phyloP scores from a whole-genome alignment of 306 rosid genomes.

The Vicia faba region DNA sequence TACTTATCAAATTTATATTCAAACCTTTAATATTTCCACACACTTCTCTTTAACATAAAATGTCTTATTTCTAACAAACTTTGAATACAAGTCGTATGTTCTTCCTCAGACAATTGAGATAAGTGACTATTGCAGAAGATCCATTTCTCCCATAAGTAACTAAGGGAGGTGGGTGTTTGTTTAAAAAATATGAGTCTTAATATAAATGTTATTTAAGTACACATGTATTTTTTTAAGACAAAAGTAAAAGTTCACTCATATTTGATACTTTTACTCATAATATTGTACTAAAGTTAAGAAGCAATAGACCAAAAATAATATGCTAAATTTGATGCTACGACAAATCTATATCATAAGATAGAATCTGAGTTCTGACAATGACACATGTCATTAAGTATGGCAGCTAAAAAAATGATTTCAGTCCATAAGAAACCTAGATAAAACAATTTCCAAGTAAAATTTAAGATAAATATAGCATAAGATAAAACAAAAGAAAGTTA shows the following conservation, averaged over 20 bases:
- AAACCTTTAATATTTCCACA: no score
- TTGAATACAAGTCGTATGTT: neutral
- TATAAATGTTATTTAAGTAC: neutral
- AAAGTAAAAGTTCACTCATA: neutral
- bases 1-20: no score
- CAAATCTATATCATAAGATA: neutral
- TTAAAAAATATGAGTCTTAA: neutral
- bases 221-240: neutral
- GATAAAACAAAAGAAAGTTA: constrained; percentile 16
- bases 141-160: neutral
- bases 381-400: constrained; percentile 6
- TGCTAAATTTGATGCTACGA: constrained; percentile 3
- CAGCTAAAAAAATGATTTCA: neutral
- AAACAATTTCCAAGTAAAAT: neutral
- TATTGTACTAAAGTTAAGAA: neutral
- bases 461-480: constrained; percentile 4
- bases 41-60: no score
- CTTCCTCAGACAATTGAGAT: neutral
- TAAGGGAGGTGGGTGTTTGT: neutral
- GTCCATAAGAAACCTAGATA: constrained; percentile 9
- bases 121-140: neutral
- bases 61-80: no score
- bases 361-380: constrained; percentile 21
- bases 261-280: neutral
- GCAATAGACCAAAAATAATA: no score